A percentile compares a stretch with the other conserved stretches of the same genome.
These are phyloP conservation scores for Ustilago bromivora DNA, from an alignment of 1,284 basidiomycete species.

Conservation along the genomic window DNA sequence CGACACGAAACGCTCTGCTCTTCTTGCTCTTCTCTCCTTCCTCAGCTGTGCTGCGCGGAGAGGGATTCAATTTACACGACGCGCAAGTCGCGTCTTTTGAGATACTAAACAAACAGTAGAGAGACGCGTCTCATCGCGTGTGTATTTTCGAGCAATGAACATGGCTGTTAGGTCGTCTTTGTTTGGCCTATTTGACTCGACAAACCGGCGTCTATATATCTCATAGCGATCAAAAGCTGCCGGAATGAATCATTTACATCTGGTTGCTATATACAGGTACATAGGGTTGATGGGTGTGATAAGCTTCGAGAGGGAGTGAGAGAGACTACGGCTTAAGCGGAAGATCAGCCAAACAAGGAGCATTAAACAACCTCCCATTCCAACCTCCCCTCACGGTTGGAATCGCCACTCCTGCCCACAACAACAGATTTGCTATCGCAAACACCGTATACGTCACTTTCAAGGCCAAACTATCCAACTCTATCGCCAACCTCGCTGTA, in stretches of 20 bases:
- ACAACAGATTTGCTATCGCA: constrained; percentile 38
- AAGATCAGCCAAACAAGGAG: constrained; percentile 61
- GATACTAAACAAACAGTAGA: neutral
- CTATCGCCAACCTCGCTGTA: constrained; percentile 52
- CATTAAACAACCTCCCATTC: constrained; percentile 54
- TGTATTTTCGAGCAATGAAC: neutral
- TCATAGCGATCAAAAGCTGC: too few species aligned
- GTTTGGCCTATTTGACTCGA: too few species aligned
- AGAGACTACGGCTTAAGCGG: constrained; percentile 41
- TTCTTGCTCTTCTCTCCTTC: neutral
- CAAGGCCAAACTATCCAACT: constrained; percentile 55
- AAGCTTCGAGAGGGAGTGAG: too few species aligned
- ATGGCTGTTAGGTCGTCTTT: too few species aligned
- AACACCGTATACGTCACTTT: constrained; percentile 57
- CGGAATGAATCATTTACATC: too few species aligned
- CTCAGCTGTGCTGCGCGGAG: neutral
- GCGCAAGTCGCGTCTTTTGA: constrained; percentile 1
- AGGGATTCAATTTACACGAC: constrained; percentile 37
- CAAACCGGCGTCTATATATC: too few species aligned
- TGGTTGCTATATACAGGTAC: too few species aligned
- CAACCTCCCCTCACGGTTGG: constrained; percentile 58
- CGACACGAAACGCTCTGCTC: constrained; percentile 2
- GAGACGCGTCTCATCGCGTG: constrained; percentile 7
- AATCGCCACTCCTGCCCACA: constrained; percentile 56
- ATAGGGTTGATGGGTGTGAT: too few species aligned